Evolutionary conservation across 2,329 filamentous ascomycete genomes (phyloP), one percentile per base, ranked within the genome.

Genomic region (Beauveria varroae): DNA sequence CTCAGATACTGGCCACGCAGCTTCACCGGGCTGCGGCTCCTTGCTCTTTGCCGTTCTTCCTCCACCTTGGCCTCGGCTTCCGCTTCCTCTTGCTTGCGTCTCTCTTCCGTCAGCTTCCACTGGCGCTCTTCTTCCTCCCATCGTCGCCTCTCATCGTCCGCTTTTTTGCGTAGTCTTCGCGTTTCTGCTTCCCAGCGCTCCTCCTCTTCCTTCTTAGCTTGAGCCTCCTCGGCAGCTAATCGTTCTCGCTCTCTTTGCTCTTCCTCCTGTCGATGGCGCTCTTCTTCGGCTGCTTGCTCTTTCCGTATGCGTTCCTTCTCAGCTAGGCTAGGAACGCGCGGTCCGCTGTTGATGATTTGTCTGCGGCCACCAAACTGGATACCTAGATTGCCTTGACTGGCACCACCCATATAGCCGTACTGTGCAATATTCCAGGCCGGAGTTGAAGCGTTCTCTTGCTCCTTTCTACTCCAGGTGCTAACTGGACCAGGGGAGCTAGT

Each of bases 371-470:
- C 95, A 74, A 98, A 98, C 12, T 90, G 86, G 67, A 99, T 91
- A 20, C 95, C 95, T 64, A 97, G 86, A 68, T 96, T 98, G 3
- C 91, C 93, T 73, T 99, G 95, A 69, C 91, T 97, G 28, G 95
- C 95, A 54, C 95, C 95, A 62, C 95, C 95, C 89, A 98, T 95
- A 75, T 97, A 99, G 8, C 95, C 93, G 71, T 99, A 99, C 72
- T 99, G 95, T 62, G 93, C 89, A 67, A 98, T 98, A 72, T 98
- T 99, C 95, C 95, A 99, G 1, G 95, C 95, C 0, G 95, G 95
- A 28, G 87, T 82, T 1, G 93, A 97, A 50, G 81, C 82, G 18
- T 84, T 85, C 73, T 97, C 90, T 67, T 97, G 91, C 60, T 84
- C 83, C 73, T 84, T 90, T 72, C 86, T 96, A 74, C 90, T 96